Evolutionary conservation across 1,284 basidiomycete species (phyloP).

Genomic region (Inonotus obliquus): DNA sequence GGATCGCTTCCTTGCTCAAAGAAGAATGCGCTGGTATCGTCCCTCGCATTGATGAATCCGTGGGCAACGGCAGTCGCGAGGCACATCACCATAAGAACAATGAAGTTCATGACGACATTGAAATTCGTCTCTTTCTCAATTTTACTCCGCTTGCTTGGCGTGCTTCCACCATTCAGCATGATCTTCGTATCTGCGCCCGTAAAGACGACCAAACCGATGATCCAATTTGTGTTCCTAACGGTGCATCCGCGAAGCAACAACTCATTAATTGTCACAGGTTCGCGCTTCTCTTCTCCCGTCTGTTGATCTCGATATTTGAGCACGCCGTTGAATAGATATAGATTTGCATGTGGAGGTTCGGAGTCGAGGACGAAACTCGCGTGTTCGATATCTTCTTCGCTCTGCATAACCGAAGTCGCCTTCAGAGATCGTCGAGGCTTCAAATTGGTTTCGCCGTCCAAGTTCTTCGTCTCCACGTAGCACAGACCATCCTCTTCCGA

Average conservation of each 20-base stretch:
- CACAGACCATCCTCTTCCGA: conserved; percentile 83
- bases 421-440: conserved; percentile 80
- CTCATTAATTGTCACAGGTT: conserved; percentile 86
- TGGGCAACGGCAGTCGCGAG: conserved; percentile 67
- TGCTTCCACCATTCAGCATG: conserved; percentile 92
- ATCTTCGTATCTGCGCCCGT: conserved; percentile 98
- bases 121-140: conserved; percentile 99
- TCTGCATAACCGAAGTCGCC: conserved; percentile 72
- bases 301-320: conserved; percentile 64
- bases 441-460: conserved; percentile 96
- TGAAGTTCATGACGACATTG: conserved; percentile 95
- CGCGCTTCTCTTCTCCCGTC: conserved; percentile 50
- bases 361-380: conserved; percentile 86
- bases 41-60: conserved; percentile 62
- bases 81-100: conserved; percentile 78
- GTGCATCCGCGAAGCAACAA: conserved; percentile 89
- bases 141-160: conserved; percentile 91
- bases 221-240: conserved; percentile 92
- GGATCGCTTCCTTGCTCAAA: conserved; percentile 71
- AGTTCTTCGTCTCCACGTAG: conserved; percentile 91
- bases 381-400: conserved; percentile 90
- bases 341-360: conserved; percentile 89
- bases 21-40: conserved; percentile 64
- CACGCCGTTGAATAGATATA: conserved; percentile 89
- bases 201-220: conserved; percentile 91